Evolutionary conservation across 352 stramenopile genomes (phyloP).

Genomic region (Phytophthora tentaculata): DNA sequence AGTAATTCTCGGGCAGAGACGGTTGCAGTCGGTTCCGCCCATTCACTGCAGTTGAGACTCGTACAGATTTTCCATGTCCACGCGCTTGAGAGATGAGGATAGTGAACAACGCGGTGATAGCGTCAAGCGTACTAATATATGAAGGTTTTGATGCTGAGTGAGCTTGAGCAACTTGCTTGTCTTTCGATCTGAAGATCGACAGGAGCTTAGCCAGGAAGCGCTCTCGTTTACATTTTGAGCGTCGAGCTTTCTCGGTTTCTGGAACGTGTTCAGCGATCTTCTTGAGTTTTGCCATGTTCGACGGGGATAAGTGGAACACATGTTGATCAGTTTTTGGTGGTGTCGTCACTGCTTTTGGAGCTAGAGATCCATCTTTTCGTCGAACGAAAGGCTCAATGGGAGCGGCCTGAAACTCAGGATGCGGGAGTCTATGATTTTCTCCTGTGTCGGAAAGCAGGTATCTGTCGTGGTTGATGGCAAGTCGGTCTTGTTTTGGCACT

Average conservation of each 20-base stretch:
- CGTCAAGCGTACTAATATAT: conserved; percentile 61
- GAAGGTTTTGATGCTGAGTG: conserved; percentile 1
- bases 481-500: conserved; percentile 23
- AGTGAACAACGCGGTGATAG: conserved; percentile 55
- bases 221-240: not conserved
- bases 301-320: conserved; percentile 50
- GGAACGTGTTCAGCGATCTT: not conserved
- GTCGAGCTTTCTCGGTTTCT: conserved; percentile 3
- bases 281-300: conserved; percentile 41
- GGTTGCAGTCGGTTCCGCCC: conserved; percentile 47
- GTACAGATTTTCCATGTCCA: conserved; percentile 43
- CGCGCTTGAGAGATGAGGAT: conserved; percentile 59
- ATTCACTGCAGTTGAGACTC: conserved; percentile 58
- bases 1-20: conserved; percentile 50
- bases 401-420: conserved; percentile 49
- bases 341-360: conserved; percentile 15
- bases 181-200: conserved; percentile 13
- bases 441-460: conserved; percentile 36
- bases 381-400: conserved; percentile 25
- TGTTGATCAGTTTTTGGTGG: conserved; percentile 39
- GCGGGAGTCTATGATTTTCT: conserved; percentile 18
- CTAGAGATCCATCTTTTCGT: conserved; percentile 27
- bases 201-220: conserved; percentile 7
- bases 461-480: conserved; percentile 48
- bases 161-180: conserved; percentile 24